Base-by-base conservation (phyloP, 257 asterid species). In the Vinca minor region DNA sequence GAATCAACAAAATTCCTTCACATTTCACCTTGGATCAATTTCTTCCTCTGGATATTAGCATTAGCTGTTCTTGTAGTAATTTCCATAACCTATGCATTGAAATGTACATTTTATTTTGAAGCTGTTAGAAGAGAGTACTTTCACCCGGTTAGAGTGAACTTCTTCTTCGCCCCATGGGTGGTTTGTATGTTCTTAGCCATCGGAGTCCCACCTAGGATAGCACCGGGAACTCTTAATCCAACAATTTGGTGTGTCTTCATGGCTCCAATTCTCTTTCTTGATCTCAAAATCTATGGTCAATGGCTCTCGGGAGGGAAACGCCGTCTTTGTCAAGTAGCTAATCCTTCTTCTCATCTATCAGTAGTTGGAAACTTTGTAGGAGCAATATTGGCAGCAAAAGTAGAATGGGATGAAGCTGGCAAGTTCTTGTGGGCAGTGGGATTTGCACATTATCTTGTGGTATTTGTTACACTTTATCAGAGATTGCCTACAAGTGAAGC, bases 351-450 rank as follows among this genome's bases (percentile, higher is more conserved):
- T 0, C 98, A 88, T 59, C 69, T 91, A 1, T 88, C 96, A 0
- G 96, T 91, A 11, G 92, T 91, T 5, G 98, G 98, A 32, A 91
- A 91, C 59, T 88, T 91, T 6, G 95, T 91, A 8, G 96, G 98
- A 5, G 92, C 98, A 2, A 84, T 88, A 50, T 70, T 91, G 80
- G 98, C 98, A 0, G 95, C 96, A 0, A 78, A 69, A 28, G 96
- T 91, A 8, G 94, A 88, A 65, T 91, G 98, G 98, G 29, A 20
- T 3, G 98, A 91, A 59, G 86, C 87, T 0, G 96, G 95, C 46
- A 88, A 88, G 85, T 81, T 91, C 42, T 41, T 91, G 71, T 91
- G 96, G 95, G 83, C 98, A 2, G 59, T 91, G 10, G 98, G 98
- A 11, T 91, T 91, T 55, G 96, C 96, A 0, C 98, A 91, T 59